Percentiles rank a stretch among this genome's conserved stretches.
phyloP scores from a whole-genome alignment of 23 red algal species.

The Gracilaria caudata region DNA sequence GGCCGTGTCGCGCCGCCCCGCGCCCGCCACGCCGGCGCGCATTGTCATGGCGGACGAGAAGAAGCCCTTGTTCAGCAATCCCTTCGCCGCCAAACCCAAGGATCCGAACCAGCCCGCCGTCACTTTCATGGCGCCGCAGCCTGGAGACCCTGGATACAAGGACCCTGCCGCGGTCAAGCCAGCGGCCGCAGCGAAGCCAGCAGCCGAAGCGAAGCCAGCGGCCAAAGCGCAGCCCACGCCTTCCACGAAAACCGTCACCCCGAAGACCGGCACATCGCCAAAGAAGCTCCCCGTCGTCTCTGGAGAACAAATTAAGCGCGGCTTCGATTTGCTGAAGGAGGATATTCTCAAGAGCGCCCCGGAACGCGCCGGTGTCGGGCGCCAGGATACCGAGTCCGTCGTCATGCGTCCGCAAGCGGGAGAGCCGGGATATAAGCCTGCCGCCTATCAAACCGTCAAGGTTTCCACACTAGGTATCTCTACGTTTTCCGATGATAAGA shows the following conservation, averaged over 20 bases:
- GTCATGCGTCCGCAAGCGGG: constrained; percentile 59
- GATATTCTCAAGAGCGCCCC: constrained; percentile 74
- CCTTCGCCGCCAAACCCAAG: background rate
- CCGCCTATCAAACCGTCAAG: constrained; percentile 44
- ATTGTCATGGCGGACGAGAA: constrained; percentile 27
- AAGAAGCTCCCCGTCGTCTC: constrained; percentile 10
- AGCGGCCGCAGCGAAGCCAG: background rate
- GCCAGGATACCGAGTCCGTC: constrained; percentile 53
- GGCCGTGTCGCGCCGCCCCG: background rate
- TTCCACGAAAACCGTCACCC: background rate
- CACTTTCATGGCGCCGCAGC: constrained; percentile 31
- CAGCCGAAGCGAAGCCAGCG: background rate
- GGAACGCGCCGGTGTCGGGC: constrained; percentile 72
- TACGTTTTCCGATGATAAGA: constrained; percentile 75
- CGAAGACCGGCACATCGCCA: background rate
- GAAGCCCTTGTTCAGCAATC: constrained; percentile 21
- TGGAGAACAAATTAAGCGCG: constrained; percentile 49
- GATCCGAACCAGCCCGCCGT: background rate
- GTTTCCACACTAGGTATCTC: constrained; percentile 71
- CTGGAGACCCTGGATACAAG: constrained; percentile 41
- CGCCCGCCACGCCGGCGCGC: background rate
- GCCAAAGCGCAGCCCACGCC: background rate
- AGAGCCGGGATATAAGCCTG: constrained; percentile 76
- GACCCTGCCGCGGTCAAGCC: background rate
- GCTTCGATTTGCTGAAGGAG: constrained; percentile 59